These are phyloP conservation scores for Cicer bijugum DNA, from an alignment of 306 rosid genomes.

Conservation along the genomic window DNA sequence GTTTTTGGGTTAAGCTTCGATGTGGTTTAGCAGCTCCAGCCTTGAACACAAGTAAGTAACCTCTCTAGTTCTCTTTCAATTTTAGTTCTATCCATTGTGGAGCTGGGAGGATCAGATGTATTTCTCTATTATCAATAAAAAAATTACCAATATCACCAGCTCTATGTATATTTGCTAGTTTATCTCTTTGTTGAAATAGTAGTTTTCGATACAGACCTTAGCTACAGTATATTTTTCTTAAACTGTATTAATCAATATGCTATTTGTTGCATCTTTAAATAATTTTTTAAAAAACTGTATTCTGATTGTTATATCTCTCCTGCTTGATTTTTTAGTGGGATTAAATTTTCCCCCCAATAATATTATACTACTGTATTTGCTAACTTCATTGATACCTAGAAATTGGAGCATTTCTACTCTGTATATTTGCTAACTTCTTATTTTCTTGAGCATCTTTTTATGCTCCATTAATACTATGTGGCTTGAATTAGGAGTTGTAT, in stretches of 20 bases:
- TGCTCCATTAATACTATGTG: neutral
- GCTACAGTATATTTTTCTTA: constrained; percentile 12
- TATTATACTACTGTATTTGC: constrained; percentile 12
- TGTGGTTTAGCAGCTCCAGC: constrained; percentile 95
- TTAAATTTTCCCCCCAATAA: neutral
- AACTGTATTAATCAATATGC: constrained; percentile 23
- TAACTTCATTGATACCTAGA: constrained; percentile 6
- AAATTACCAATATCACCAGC: neutral
- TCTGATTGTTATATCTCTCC: constrained; percentile 16
- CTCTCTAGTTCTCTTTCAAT: constrained; percentile 32
- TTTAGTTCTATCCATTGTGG: constrained; percentile 2
- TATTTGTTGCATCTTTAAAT: neutral
- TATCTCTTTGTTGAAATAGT: neutral
- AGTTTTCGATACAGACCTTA: neutral
- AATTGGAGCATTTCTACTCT: constrained; percentile 18
- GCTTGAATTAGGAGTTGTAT: constrained; percentile 33
- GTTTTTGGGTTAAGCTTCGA: constrained; percentile 99
- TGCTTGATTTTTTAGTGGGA: neutral
- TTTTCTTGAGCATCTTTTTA: constrained; percentile 22
- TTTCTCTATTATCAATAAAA: neutral
- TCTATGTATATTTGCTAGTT: constrained; percentile 9
- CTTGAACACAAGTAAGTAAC: constrained; percentile 71
- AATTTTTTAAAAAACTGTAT: neutral
- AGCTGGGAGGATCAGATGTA: neutral
- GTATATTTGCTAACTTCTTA: constrained; percentile 9